Base-by-base conservation (phyloP, 2,329 filamentous ascomycete genomes). In the Fusarium phyllophilum region DNA sequence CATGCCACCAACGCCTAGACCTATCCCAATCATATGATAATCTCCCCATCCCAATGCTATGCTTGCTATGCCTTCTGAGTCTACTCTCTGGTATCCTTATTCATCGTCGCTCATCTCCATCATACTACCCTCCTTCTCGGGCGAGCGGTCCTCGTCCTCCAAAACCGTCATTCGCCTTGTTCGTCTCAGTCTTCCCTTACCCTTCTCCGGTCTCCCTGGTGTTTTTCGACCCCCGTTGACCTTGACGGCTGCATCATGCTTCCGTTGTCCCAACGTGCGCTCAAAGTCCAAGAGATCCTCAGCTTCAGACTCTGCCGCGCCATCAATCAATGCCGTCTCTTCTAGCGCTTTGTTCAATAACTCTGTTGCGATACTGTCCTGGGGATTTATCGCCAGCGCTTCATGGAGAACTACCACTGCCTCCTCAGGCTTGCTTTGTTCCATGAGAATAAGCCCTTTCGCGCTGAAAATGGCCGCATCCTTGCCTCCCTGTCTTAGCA, bases 361-460 rank as follows among this genome's bases (percentile, higher is more conserved):
- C 79, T 96, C 94, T 1, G 92, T 95, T 6, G 94, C 93, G 73
- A 95, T 92, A 10, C 93, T 90, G 78, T 96, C 94, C 82, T 96
- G 94, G 0, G 94, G 92, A 39, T 89, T 89, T 29, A 96, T 90
- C 0, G 93, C 92, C 22, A 96, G 86, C 3, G 94, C 94, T 81
- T 98, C 94, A 76, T 98, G 96, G 33, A 98, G 85, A 6, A 94
- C 91, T 15, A 92, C 87, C 8, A 96, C 91, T 1, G 96, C 96
- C 51, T 97, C 93, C 77, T 93, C 92, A 0, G 90, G 89, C 57
- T 90, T 87, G 22, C 90, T 90, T 75, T 94, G 86, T 78, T 97
- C 94, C 75, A 98, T 88, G 62, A 96, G 87, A 18, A 97, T 92
- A 22, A 98, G 86, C 0, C 94, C 96, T 78, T 97, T 96, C 17